Evolutionary conservation across 306 rosid genomes (phyloP), one percentile per base, ranked within the genome.

Genomic region (Rubus idaeus): DNA sequence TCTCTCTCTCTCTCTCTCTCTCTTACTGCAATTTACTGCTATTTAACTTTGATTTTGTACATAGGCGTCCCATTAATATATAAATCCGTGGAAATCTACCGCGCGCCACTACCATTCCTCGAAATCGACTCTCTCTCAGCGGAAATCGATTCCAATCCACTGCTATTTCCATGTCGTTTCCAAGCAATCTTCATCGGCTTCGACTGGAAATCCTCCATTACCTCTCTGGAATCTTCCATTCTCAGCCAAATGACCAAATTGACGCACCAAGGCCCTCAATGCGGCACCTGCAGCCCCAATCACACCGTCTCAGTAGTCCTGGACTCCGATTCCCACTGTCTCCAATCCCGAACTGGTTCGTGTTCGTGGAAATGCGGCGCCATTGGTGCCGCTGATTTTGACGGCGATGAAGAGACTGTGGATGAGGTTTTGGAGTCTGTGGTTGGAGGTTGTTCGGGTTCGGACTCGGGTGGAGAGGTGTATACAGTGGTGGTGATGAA

Each of bases 51-150:
- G 40, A 6, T n/a, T 55, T 73, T 9, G 14, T 53, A 50, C 72
- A 66, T 84, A 90, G 96, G 90, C 69, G 84, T 90, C 57, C 98
- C 97, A 6, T 62, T 92, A 71, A 78, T 95, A 23, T 92, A 93
- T 93, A 95, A 89, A 81, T 88, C 97, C 60, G 94, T 95, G 3
- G 97, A 95, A 86, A 95, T 95, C 72, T 89, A 92, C 84, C 93
- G 96, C 21, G 90, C 97, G 1, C 92, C 97, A 0, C 89, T 95
- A 16, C 99, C 99, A 3, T 95, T 95, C 73, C 79, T 81, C 14
- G 89, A 82, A 46, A 87, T 95, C 55, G 96, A 95, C 3, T 76
- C 86, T 0, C 87, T 95, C 75, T 90, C 97, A 4, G 82, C 87
- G 58, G 86, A 81, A 81, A 82, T 88, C 5, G 91, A 90, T 47